Conservation (phyloP, 2,329 filamentous ascomycete genomes). For the Colletotrichum chlorophyti region DNA sequence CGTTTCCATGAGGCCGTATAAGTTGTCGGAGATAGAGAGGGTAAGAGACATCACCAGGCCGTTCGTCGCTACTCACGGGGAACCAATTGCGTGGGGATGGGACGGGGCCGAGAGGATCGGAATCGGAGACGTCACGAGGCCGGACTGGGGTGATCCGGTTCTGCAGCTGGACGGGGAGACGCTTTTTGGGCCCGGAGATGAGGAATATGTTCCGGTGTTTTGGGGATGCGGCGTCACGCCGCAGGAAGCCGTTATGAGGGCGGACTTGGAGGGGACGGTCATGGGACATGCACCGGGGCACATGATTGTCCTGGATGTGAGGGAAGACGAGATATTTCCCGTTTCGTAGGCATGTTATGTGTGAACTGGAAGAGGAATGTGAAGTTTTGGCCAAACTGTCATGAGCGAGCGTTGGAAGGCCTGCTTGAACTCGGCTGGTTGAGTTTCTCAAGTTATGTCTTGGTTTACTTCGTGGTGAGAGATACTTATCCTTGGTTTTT, state of each 20-base stretch:
- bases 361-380: no score
- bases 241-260: slow-evolving; percentile 67
- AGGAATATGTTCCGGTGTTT: slow-evolving; percentile 60
- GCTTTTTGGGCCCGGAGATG: slow-evolving; percentile 35
- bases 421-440: no score
- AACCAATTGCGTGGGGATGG: slow-evolving; percentile 72
- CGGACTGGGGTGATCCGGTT: slow-evolving; percentile 64
- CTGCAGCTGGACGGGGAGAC: slow-evolving; percentile 47
- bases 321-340: slow-evolving; percentile 45
- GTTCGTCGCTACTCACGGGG: slow-evolving; percentile 66
- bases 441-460: no score
- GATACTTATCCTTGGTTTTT: no score
- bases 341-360: not conserved
- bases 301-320: slow-evolving; percentile 66
- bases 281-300: slow-evolving; percentile 69
- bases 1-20: slow-evolving; percentile 70
- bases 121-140: slow-evolving; percentile 56
- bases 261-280: slow-evolving; percentile 58
- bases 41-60: slow-evolving; percentile 62
- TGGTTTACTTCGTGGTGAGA: no score
- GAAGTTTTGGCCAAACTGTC: no score
- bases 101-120: slow-evolving; percentile 58
- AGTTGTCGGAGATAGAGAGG: slow-evolving; percentile 50
- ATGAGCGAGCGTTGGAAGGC: no score
- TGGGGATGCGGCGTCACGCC: slow-evolving; percentile 73